Base-by-base conservation (phyloP, 2,329 filamentous ascomycete genomes). In the Colletotrichum sp. region DNA sequence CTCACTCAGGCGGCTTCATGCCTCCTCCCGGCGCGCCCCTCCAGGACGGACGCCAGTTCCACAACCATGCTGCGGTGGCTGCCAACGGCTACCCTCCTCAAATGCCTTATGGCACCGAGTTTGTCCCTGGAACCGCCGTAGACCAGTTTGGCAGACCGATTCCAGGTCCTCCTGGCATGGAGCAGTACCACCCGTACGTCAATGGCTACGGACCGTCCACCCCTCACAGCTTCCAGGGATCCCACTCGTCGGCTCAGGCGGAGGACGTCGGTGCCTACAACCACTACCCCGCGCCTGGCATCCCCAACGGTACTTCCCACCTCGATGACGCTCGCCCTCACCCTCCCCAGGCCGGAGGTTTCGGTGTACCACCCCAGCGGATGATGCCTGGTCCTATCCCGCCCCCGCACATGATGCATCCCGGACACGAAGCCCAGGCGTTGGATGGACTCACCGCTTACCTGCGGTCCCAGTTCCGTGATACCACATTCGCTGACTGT, bases 221-320 rank as follows among this genome's bases (percentile, higher is more conserved):
- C 3, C 89, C 91, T 6, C 91, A 91, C 77, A 93, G 91, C 82
- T 92, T 91, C 79, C 91, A 92, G 71, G 91, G 89, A 44, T 93
- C 92, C 4, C 91, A 92, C 76, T 88, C 90, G 44, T 92, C 91
- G 3, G 86, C 84, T 7, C 87, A 88, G 59, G 86, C 84, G 18
- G 88, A 88, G 52, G 88, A 89, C 15, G 85, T 84, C 34, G 85
- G 84, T 72, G 81, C 86, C 70, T 85, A 83, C 69, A 84, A 82
- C 30, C 87, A 86, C 76, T 86, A 85, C 55, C 80, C 84, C 66
- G 80, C 85, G 32, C 84, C 82, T 30, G 85, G 84, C 30, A 83
- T 82, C 57, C 84, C 85, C n/a, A 89, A 85, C 52, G 85, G 85
- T 7, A 78, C 76, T 2, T 72, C 78, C 21, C 79, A 78, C 7